Base-by-base conservation (phyloP, 805 yeast species). In the Maudiozyma saulgeensis region DNA sequence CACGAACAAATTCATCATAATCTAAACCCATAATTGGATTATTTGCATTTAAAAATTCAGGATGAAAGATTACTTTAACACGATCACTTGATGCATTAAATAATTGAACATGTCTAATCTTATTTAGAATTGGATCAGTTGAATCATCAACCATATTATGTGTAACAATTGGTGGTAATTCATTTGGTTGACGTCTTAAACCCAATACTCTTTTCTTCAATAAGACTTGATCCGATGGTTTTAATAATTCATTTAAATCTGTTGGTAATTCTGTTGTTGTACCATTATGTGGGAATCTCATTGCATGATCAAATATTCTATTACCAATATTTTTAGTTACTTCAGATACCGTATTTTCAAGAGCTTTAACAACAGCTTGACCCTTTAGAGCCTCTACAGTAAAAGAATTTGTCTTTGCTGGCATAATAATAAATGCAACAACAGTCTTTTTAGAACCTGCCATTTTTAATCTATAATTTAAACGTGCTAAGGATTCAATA, bases 341-440 rank as follows among this genome's bases (percentile, higher is more conserved):
- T 63, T 89, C 97, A 56, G 79, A 79, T 49, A 91, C 90, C 9
- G 97, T 85, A 59, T 77, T 81, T 64, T 90, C 96, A 59, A 91
- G 77, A 48, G 96, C 95, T 65, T 84, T 84, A 56, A 90, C 84
- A 43, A 90, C 97, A 1, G 98, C 97, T 70, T 93, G 99, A 43
- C 96, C 96, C 70, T 84, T 87, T 59, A 91, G 77, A 5, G 98
- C 93, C 66, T 91, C 98, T 32, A 89, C 95, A 2, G 98, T 93
- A 68, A 88, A 91, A 0, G 97, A 90, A 60, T 86, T 83, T 49
- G 95, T 90, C 46, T 82, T 80, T 16, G 97, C 98, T 2, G 99
- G 99, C 98, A 93, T 93, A 68, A 91, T 91, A 61, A 91, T 88
- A 64, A 91, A 91, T 11, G 98, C 98, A 42, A 91, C 97, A 19